Evolutionary conservation across 768 basidiomycete species (phyloP), one percentile per base, ranked within the genome.

Genomic region (Lentinula sp.): DNA sequence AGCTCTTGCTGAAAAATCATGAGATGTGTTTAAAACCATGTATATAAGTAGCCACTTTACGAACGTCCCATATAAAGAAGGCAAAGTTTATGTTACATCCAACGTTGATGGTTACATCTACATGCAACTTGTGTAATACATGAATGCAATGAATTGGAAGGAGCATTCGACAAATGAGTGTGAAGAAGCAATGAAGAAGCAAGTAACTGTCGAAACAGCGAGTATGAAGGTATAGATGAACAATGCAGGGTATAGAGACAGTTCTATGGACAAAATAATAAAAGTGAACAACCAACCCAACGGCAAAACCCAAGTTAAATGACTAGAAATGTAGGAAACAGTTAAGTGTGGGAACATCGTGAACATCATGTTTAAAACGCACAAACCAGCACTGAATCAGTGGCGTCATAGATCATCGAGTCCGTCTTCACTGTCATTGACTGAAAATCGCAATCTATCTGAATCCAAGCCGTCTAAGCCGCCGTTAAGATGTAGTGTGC

Each of bases 401-500:
- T 20, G 49, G 41, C 23, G 13, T 56, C 41, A 56, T 10, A 56
- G n/a, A 15, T 55, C 53, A 39, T 57, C 28, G n/a, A 57, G 43
- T 57, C 46, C 56, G 33, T 46, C 48, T 59, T 33, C 57, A 12
- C 45, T 50, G 41, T 56, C 23, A 45, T 37, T 43, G 45, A 35
- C 48, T n/a, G 61, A 61, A n/a, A 61, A 61, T 37, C 53, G 35
- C 42, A 61, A 35, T 56, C 43, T 32, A 61, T 61, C 61, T 10
- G 61, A 61, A 16, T 52, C 51, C 43, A 61, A 45, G n/a, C 28
- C 37, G 39, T 61, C 45, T 20, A 41, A 37, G 20, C 42, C 48
- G 7, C 76, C 75, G 4, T 75, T 81, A 6, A 91, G 68, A 65
- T 85, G 87, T 59, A 91, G 68, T 57, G 90, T 92, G 48, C 90